Evolutionary conservation across 805 yeast species (phyloP), one percentile per base, ranked within the genome.

Genomic region (Torulaspora microellipsoides): DNA sequence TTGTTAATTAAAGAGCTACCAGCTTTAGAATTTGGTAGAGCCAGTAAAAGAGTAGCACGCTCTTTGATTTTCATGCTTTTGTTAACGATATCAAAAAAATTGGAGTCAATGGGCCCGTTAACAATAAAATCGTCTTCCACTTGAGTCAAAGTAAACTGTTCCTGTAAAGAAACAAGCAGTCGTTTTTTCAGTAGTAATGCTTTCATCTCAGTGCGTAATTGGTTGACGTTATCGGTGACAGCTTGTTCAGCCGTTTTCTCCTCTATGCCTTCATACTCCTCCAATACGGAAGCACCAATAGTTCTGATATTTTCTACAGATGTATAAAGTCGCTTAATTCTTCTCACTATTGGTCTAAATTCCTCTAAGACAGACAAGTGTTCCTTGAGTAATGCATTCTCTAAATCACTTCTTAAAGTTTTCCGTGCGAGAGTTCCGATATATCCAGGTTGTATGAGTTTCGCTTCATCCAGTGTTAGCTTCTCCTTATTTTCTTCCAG

Each of bases 1-100:
- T 78, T 74, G 9, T 71, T 66, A 76, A 87, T 77, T 32, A 89
- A 77, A 28, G 78, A 76, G 20, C 75, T 58, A 1, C 95, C 95
- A 12, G 85, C 66, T 36, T 71, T 70, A 13, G 81, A 81, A 53
- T 83, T 81, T 28, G 83, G 82, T 55, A 82, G 73, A 4, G 88
- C 78, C 17, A 93, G 71, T 27, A 93, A 67, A 14, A 81, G 74
- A 36, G 85, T 80, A 39, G 95, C 82, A 45, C 81, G 78, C 28
- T 75, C 71, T 57, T 81, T 80, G 25, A 90, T 83, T 30, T 59
- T 55, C 52, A 83, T 80, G 7, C 86, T 83, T 54, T 80, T 81
- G 11, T 68, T 64, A 28, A 90, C 67, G 1, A 78, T 74, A 3
- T 56, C 59, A 53, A 87, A 85, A 58, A 83, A 88, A 40, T 75